phyloP scores from a whole-genome alignment of 164 flowering plant species.

The Houttuynia cordata region DNA sequence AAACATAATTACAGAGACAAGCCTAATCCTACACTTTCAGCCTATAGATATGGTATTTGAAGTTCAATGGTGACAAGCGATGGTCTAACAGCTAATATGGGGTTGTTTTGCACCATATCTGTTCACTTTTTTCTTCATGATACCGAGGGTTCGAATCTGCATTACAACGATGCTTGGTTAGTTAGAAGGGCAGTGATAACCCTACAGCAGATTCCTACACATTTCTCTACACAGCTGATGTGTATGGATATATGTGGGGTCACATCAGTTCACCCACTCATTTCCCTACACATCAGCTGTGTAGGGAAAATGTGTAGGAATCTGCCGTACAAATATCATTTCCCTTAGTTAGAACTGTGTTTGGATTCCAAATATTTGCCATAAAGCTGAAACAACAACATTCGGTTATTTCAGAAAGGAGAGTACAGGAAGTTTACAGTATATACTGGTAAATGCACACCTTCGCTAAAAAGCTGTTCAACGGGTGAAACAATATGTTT shows the following conservation, averaged over 20 bases:
- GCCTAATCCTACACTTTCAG: neutral
- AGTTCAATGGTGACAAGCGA: neutral
- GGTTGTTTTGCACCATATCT: neutral
- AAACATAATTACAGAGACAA: too few relatives aligned
- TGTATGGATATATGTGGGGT: too few relatives aligned
- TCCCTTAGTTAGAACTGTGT: too few relatives aligned
- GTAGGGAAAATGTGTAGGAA: too few relatives aligned
- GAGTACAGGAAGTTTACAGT: too few relatives aligned
- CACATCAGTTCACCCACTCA: too few relatives aligned
- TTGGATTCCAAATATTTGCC: neutral
- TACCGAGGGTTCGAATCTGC: neutral
- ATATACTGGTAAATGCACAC: conserved; percentile 12
- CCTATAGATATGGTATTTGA: neutral
- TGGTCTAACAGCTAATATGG: neutral
- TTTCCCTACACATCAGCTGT: too few relatives aligned
- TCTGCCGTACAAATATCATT: too few relatives aligned
- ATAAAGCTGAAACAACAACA: neutral
- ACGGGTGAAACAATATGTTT: conserved; percentile 85
- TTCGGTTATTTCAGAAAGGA: neutral
- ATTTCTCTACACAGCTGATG: too few relatives aligned
- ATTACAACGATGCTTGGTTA: neutral
- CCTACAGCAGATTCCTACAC: too few relatives aligned
- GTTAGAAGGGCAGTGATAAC: too few relatives aligned
- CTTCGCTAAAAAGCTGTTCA: conserved; percentile 59
- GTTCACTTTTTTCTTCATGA: neutral